Base-by-base conservation (phyloP, 2,329 filamentous ascomycete species). In the Lachnellula hyalina region DNA sequence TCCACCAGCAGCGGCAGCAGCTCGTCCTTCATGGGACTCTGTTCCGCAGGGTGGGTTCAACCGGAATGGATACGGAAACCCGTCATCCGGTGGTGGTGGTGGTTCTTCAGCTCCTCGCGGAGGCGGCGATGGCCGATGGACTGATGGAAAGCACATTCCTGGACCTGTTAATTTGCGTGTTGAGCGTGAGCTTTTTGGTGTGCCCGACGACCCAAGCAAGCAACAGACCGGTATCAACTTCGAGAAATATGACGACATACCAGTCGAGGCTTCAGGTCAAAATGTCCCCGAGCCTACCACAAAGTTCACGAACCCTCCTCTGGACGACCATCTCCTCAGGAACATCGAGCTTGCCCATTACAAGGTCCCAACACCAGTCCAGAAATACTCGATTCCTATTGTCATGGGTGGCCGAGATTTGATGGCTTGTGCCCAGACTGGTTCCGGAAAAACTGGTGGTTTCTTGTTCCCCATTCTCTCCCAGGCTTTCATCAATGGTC, bases 191-290 rank as follows among this genome's bases (percentile, higher is more conserved):
- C 87, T 99, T 51, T 99, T 96, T 72, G 94, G 94, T 69, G 79
- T 87, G 49, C 78, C 86, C 66, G 93, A 97, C 73, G 94, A 97
- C 70, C 90, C 93, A 61, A 85, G 87, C 64, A 97, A 96, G 82
- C 89, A 96, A 74, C 89, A 95, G 69, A 96, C 91, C 35, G 94
- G 94, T 75, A 97, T 99, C 87, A 99, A 99, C 83, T 99, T 99
- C 72, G 87, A 96, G 79, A 99, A 99, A 81, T 99, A 99, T 76
- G 94, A 99, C 71, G 94, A 99, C 74, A 99, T 99, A 64, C 94
- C 94, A 53, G 94, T 99, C 62, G 94, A 97, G 77, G 94, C 94
- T 61, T 96, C 93, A 57, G 94, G 94, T 58, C 86, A 90, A 52
- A 85, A 96, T 70, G 91, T 97, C 51, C 94, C 94, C 46, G 94